Evolutionary conservation across 495 filamentous ascomycete species (phyloP).

Genomic region (Talaromyces liani): DNA sequence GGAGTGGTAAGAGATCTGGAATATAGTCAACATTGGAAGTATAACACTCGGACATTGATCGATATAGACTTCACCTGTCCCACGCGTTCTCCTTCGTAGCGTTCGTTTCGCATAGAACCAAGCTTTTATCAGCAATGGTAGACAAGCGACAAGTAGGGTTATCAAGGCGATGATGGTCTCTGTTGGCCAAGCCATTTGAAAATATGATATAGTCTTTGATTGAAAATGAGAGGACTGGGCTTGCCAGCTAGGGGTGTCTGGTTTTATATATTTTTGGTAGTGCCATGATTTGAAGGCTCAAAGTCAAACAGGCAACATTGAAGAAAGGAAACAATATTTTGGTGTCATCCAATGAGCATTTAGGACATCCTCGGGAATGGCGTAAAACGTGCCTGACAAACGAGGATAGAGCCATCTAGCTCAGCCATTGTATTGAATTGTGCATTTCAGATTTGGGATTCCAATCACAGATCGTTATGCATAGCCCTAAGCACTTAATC

Average conservation of each 20-base stretch:
- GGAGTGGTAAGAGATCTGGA: not conserved
- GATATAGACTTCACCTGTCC: not conserved
- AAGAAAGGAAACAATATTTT: not conserved
- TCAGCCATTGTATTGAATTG: not conserved
- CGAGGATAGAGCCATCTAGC: not conserved
- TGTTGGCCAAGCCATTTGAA: not conserved
- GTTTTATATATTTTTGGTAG: not conserved
- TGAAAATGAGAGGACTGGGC: not conserved
- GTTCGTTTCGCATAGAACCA: not conserved
- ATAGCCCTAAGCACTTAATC: not conserved
- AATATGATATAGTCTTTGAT: not conserved
- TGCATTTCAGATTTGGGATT: not conserved
- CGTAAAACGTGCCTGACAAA: no score
- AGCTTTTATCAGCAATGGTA: not conserved
- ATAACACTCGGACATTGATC: not conserved
- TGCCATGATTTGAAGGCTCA: not conserved
- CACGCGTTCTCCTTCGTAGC: not conserved
- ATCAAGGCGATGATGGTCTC: not conserved
- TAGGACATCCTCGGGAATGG: not conserved
- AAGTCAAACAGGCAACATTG: not conserved
- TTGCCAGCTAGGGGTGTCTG: no score
- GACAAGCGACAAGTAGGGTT: not conserved
- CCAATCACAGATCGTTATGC: no score
- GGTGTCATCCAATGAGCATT: not conserved
- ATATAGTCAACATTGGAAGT: not conserved